Base-by-base conservation (phyloP, 805 yeast species). In the Ogataea thermomethanolica region DNA sequence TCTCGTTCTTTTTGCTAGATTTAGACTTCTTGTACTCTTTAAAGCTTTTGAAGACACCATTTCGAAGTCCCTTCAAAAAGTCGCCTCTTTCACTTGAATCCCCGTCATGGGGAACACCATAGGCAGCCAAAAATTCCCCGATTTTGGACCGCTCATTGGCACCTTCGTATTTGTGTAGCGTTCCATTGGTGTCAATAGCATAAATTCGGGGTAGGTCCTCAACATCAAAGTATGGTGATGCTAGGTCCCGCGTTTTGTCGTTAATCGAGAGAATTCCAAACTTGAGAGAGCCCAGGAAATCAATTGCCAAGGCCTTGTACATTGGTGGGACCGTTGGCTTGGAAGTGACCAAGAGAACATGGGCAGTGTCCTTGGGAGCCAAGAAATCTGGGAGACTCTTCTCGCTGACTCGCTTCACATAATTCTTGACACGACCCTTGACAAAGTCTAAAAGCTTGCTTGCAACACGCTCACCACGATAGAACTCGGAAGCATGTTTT, bases 291-390 rank as follows among this genome's bases (percentile, higher is more conserved):
- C 71, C 78, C 29, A 81, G 57, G 59, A 78, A 81, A 55, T 86
- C 95, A 39, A 85, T 68, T 2, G 91, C 88, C 45, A 87, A 62
- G 1, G 84, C 64, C 53, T 81, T 84, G 52, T 71, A 71, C 41
- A 79, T 56, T 1, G 88, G 75, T 8, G 83, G 69, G 4, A 78
- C 59, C 29, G 60, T 63, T 14, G 64, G 66, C 36, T 72, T 71
- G 32, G 70, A 66, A 1, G 87, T 69, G 20, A 84, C 47, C n/a
- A 83, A 64, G 6, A 84, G 58, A 4, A 76, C 67, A 49, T 74
- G 70, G 15, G 64, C 59, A 22, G 49, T 49, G 11, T 44, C 35
- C 4, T 42, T 38, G 6, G 52, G 45, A 2, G 44, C 25, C 35
- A 62, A 25, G 53, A 55, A 65, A 5, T 55, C 49, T 2, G 56